Conservation (phyloP, 768 basidiomycete species). For the Clathrus columnatus region DNA sequence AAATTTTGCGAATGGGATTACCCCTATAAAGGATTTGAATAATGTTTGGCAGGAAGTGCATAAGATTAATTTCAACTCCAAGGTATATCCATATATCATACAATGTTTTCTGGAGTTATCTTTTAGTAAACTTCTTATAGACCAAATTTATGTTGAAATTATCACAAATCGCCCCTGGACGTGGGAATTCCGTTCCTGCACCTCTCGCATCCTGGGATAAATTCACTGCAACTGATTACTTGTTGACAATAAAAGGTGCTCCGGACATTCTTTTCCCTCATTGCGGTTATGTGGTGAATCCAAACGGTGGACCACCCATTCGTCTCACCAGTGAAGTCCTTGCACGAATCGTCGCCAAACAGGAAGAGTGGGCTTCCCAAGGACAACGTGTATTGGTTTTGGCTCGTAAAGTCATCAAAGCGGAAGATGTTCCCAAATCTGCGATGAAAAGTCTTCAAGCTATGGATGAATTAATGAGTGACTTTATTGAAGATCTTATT, state of each 20-base stretch:
- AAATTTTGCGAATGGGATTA: slow-evolving; percentile 34
- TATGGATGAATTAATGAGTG: slow-evolving; percentile 35
- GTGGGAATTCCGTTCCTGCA: slow-evolving; percentile 13
- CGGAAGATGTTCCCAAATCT: slow-evolving; percentile 24
- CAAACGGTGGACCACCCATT: slow-evolving; percentile 26
- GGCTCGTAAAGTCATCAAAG: slow-evolving; percentile 35
- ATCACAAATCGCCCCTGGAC: slow-evolving; percentile 15
- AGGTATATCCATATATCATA: slow-evolving; percentile 22
- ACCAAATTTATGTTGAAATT: slow-evolving; percentile 49
- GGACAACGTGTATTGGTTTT: slow-evolving; percentile 59
- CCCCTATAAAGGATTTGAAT: slow-evolving; percentile 21
- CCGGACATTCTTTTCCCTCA: slow-evolving; percentile 41
- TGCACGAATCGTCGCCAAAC: slow-evolving; percentile 25
- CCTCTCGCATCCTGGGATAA: slow-evolving; percentile 23
- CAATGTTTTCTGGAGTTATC: not conserved
- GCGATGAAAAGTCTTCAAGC: slow-evolving; percentile 24
- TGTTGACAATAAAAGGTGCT: slow-evolving; percentile 41
- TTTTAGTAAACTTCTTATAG: slow-evolving; percentile 21
- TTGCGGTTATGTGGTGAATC: slow-evolving; percentile 31
- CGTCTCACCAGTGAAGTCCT: slow-evolving; percentile 25
- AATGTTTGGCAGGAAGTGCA: slow-evolving; percentile 29
- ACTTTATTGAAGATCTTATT: slow-evolving; percentile 35
- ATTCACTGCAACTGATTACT: slow-evolving; percentile 17
- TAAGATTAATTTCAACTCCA: slow-evolving; percentile 34
- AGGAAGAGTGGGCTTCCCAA: slow-evolving; percentile 40